phyloP scores from a whole-genome alignment of 495 filamentous ascomycete genomes.

The Cenococcum geophilum region DNA sequence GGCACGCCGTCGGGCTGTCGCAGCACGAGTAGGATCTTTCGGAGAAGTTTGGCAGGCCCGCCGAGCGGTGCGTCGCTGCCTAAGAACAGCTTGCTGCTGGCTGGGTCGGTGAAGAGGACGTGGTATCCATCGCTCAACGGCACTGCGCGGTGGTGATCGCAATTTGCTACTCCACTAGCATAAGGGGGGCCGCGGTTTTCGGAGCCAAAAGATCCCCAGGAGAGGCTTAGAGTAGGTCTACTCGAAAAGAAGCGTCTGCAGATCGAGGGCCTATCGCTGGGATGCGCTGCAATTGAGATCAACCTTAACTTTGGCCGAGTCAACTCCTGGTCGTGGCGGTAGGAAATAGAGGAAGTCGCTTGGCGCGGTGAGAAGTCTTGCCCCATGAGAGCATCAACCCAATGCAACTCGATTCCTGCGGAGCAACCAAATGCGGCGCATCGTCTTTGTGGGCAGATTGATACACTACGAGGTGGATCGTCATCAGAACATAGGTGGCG shows the following conservation, averaged over 20 bases:
- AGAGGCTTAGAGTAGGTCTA: slow-evolving; percentile 16
- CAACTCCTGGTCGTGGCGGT: slow-evolving; percentile 49
- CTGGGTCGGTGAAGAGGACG: slow-evolving; percentile 64
- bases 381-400: slow-evolving; percentile 58
- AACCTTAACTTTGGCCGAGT: slow-evolving; percentile 55
- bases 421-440: slow-evolving; percentile 68
- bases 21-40: slow-evolving; percentile 44
- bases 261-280: slow-evolving; percentile 21
- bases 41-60: slow-evolving; percentile 47
- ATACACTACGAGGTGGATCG: slow-evolving; percentile 60
- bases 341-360: slow-evolving; percentile 64
- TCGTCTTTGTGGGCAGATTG: slow-evolving; percentile 61
- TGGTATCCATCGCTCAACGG: slow-evolving; percentile 66
- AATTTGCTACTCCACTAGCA: slow-evolving; percentile 30
- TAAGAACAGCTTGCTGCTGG: slow-evolving; percentile 54
- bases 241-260: slow-evolving; percentile 17
- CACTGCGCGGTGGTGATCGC: slow-evolving; percentile 61
- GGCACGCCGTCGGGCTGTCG: slow-evolving; percentile 29
- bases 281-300: slow-evolving; percentile 59
- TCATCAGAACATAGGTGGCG: slow-evolving; percentile 58
- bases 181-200: slow-evolving; percentile 7
- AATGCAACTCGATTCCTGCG: slow-evolving; percentile 64
- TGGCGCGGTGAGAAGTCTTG: slow-evolving; percentile 57
- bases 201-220: slow-evolving; percentile 21
- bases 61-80: slow-evolving; percentile 61